Conservation (phyloP, 768 basidiomycete species). For the Boletus tylopilopsis region DNA sequence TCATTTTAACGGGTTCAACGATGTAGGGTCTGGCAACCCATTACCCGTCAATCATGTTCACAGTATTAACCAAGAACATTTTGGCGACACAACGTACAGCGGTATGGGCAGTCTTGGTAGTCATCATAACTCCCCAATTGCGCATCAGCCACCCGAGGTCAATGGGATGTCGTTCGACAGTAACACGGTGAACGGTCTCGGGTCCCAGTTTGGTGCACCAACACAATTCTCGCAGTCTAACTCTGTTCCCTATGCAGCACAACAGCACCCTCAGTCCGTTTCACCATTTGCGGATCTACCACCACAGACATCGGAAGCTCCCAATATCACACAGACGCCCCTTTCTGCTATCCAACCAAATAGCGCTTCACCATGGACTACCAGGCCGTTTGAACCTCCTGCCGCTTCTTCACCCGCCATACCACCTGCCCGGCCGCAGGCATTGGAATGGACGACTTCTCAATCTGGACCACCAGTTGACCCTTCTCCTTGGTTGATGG, state of each 20-base stretch:
- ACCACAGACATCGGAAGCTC: constrained; percentile 15
- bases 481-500: constrained; percentile 53
- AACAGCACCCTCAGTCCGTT: constrained; percentile 20
- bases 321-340: constrained; percentile 17
- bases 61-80: constrained; percentile 25
- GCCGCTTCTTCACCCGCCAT: constrained; percentile 16
- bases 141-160: constrained; percentile 21
- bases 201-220: constrained; percentile 19
- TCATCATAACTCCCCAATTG: constrained; percentile 22
- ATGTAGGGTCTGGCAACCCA: constrained; percentile 13
- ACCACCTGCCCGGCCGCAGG: constrained; percentile 21
- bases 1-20: constrained; percentile 26
- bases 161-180: constrained; percentile 23
- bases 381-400: constrained; percentile 19
- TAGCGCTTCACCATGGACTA: constrained; percentile 22
- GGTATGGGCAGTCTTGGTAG: constrained; percentile 19
- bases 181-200: constrained; percentile 14
- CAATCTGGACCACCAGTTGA: constrained; percentile 30
- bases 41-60: constrained; percentile 21
- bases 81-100: constrained; percentile 22
- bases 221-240: constrained; percentile 22
- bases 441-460: constrained; percentile 37
- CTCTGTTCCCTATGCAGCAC: constrained; percentile 12
- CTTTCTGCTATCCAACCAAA: constrained; percentile 23
- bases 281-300: constrained; percentile 24